Base-by-base conservation (phyloP, 2,329 filamentous ascomycete genomes). In the Tolypocladium album region DNA sequence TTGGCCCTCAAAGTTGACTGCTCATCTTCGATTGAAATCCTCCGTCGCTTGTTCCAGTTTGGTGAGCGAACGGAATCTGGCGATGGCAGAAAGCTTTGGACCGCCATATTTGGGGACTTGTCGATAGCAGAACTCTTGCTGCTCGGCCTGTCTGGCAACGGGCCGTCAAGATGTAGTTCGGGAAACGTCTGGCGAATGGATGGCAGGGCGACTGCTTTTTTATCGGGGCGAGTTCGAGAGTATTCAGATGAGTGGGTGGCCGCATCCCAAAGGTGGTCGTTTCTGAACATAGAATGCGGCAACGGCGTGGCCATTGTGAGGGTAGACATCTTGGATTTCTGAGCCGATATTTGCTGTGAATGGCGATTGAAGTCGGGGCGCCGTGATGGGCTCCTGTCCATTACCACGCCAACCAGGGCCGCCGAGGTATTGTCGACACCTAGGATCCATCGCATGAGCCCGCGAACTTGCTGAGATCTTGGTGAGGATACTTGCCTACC, bases 51-150 rank as follows among this genome's bases (percentile, higher is more conserved):
- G 66, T 70, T 74, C n/a, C 70, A 68, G 62, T 67, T 75, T 34
- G 81, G 75, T 38, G 81, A 82, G 68, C 81, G 74, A 15, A 78
- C 67, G 64, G 83, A 83, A 60, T 80, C 76, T 12, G 79, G 75
- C 4, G 76, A 74, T 47, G 74, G 74, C 61, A 58, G 27, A 8
- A 55, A 45, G 45, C 60, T n/a, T n/a, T 38, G 56, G 24, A 24
- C 59, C 15, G 47, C 36, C 17, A 58, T 36, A 34, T 13, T 36
- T 17, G 58, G 60, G 13, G 63, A 40, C 22, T 36, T 57, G 20
- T 56, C 50, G 24, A 22, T 31, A 42, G 59, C 40, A 17, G 50
- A 55, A 4, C 45, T 15, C 24, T 31, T 45, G 43, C 34, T 34
- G 6, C n/a, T 17, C 27, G 59, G 43, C 42, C 36, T 50, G 27